Evolutionary conservation across 2,329 filamentous ascomycete species (phyloP).

Genomic region (Pyricularia sp.): DNA sequence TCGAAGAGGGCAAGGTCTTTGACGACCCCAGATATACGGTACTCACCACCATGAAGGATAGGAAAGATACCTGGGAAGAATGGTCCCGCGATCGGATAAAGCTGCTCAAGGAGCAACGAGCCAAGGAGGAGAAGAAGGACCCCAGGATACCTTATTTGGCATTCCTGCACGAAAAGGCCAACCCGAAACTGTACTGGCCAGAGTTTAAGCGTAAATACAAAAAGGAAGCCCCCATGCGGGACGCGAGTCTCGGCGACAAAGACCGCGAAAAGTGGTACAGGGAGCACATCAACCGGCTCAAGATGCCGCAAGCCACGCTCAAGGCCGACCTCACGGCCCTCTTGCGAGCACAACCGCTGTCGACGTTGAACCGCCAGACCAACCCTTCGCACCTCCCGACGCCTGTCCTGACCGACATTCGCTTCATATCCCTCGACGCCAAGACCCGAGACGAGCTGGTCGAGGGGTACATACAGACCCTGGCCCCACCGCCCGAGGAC

Average conservation of each 20-base stretch:
- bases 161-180: slow-evolving; percentile 74
- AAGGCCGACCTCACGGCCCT: slow-evolving; percentile 62
- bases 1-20: slow-evolving; percentile 73
- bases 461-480: slow-evolving; percentile 54
- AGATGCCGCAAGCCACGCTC: slow-evolving; percentile 54
- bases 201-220: slow-evolving; percentile 91
- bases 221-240: slow-evolving; percentile 72
- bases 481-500: slow-evolving; percentile 48
- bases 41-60: slow-evolving; percentile 68
- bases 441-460: slow-evolving; percentile 54
- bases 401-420: slow-evolving; percentile 54
- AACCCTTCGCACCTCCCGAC: slow-evolving; percentile 48
- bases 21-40: slow-evolving; percentile 83
- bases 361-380: slow-evolving; percentile 50
- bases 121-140: slow-evolving; percentile 70
- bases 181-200: slow-evolving; percentile 90
- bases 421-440: slow-evolving; percentile 58
- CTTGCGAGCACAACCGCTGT: slow-evolving; percentile 50
- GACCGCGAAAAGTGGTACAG: slow-evolving; percentile 74
- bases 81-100: slow-evolving; percentile 77
- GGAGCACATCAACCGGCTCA: slow-evolving; percentile 60
- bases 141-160: slow-evolving; percentile 74
- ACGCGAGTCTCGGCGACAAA: slow-evolving; percentile 60
- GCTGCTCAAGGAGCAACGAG: slow-evolving; percentile 60
- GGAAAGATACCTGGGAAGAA: slow-evolving; percentile 73